Evolutionary conservation across 495 filamentous ascomycete genomes (phyloP).

Genomic region (Cercophora newfieldiana): DNA sequence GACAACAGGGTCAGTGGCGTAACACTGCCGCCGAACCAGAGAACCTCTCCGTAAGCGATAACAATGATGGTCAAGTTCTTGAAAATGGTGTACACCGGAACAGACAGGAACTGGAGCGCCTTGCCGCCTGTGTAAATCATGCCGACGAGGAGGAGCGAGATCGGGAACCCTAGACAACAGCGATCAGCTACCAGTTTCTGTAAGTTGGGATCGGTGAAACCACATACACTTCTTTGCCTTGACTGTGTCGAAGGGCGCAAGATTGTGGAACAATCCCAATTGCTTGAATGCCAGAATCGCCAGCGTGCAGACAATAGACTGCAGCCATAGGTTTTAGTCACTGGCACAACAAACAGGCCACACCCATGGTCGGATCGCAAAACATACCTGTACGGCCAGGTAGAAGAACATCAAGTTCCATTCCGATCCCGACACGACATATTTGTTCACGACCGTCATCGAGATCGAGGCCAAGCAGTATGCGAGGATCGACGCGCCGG

Average conservation of each 20-base stretch:
- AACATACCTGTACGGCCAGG: slow-evolving; percentile 79
- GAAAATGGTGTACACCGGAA: slow-evolving; percentile 99
- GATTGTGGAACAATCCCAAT: slow-evolving; percentile 78
- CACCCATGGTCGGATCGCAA: neutral
- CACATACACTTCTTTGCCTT: slow-evolving; percentile 88
- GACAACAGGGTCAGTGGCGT: slow-evolving; percentile 86
- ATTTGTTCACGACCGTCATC: slow-evolving; percentile 99
- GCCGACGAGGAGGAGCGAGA: slow-evolving; percentile 92
- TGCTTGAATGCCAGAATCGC: slow-evolving; percentile 87
- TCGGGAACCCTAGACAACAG: slow-evolving; percentile 78
- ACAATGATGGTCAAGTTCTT: slow-evolving; percentile 99
- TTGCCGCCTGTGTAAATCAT: slow-evolving; percentile 99
- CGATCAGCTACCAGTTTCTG: slow-evolving; percentile 27
- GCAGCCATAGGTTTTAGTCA: neutral
- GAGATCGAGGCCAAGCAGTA: slow-evolving; percentile 95
- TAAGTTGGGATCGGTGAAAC: neutral
- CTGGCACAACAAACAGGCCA: neutral
- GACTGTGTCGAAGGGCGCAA: slow-evolving; percentile 80
- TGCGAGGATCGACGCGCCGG: slow-evolving; percentile 75
- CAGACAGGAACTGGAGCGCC: slow-evolving; percentile 93
- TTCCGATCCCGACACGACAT: slow-evolving; percentile 81
- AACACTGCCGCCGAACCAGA: slow-evolving; percentile 98
- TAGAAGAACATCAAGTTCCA: slow-evolving; percentile 99
- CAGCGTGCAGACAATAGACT: slow-evolving; percentile 89
- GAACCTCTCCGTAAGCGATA: slow-evolving; percentile 96